Base-by-base conservation (phyloP, 768 basidiomycete genomes). In the Filobasidium floriforme region DNA sequence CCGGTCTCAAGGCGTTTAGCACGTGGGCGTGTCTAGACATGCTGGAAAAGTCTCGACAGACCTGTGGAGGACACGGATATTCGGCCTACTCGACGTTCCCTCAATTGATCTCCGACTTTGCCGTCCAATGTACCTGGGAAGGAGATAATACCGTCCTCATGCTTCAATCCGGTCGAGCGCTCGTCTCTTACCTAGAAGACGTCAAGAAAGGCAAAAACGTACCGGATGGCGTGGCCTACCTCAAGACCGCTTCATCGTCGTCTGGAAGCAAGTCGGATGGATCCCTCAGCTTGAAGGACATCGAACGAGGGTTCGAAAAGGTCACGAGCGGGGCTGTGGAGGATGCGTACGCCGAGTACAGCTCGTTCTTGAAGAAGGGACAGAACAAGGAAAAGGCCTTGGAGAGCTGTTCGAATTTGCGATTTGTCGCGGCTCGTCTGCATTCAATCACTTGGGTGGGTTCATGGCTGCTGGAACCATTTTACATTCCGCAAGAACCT, bases 1-100 rank as follows among this genome's bases (percentile, higher is more conserved):
- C 80, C 1, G 80, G 80, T 0, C 69, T 81, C n/a, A 81, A 81
- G 73, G 76, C 80, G 14, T 81, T 80, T 73, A 80, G 79, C 68
- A 81, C 80, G 1, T 81, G 80, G 80, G 73, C 72, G 26, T 77
- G 77, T 54, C 71, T 81, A 26, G 78, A 80, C 60, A 79, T 76
- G 28, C 81, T 81, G 59, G 80, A 81, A 69, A 79, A 77, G 65
- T 80, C 79, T 62, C 65, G 80, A 14, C 80, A 80, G 54, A 72
- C 74, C 2, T 77, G 77, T 52, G 80, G 80, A 52, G 80, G 80
- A 0, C 80, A 81, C 59, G 80, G 80, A 0, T 81, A 80, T 66
- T 77, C 76, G 14, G 75, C 79, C 54, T 76, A 77, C 60, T 77
- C 76, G 1, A 77, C 75, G 61, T 71, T 77, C 61, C 77, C 77